Conservation (phyloP, 73 alveolate species). For the Tetrahymena thermophila region DNA sequence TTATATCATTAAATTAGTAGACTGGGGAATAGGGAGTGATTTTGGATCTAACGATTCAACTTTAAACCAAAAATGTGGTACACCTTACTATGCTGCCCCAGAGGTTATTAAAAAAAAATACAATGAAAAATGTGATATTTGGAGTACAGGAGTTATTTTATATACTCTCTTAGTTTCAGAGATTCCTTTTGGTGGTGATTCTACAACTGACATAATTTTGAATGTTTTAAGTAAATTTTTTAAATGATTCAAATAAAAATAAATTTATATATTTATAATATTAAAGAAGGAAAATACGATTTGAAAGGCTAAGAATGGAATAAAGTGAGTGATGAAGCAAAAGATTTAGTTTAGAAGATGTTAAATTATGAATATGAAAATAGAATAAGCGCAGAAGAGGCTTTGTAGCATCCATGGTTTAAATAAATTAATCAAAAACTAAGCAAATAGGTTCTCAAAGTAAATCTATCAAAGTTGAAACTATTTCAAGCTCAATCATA, state of each 20-base stretch:
- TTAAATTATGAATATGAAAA: conserved; percentile 8
- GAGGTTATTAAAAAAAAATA: not conserved
- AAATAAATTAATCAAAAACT: not conserved
- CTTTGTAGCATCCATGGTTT: conserved; percentile 74
- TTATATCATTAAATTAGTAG: not conserved
- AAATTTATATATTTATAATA: not conserved
- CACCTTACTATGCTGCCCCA: not conserved
- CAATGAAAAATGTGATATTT: not conserved
- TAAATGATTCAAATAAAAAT: not conserved
- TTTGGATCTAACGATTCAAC: not conserved
- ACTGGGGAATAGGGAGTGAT: not conserved
- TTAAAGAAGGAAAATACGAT: not conserved
- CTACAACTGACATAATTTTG: not conserved
- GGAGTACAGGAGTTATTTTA: not conserved
- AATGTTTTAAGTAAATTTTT: not conserved
- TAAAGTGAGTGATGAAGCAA: not conserved
- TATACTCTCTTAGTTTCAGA: not conserved
- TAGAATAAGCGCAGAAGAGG: conserved; percentile 65
- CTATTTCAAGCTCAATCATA: not conserved
- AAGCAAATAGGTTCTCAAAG: not conserved
- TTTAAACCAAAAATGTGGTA: not conserved
- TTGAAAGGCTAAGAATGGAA: conserved; percentile 3
- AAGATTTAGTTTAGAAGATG: not conserved
- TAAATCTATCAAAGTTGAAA: not conserved
- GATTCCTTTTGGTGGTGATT: not conserved